These are phyloP conservation scores for Sphenostylis stenocarpa DNA, from an alignment of 306 rosid species.

Conservation along the genomic window DNA sequence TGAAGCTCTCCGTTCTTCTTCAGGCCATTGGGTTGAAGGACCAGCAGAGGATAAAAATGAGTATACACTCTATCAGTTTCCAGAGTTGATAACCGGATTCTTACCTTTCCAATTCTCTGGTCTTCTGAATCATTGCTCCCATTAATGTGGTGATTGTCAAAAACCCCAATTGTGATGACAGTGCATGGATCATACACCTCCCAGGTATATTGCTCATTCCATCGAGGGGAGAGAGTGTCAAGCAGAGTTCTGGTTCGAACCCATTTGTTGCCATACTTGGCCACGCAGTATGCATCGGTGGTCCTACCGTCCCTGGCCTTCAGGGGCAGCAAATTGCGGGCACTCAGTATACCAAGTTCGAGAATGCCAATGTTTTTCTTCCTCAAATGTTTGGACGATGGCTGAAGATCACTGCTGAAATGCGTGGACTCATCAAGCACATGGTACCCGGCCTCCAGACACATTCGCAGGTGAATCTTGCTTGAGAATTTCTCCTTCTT, in stretches of 20 bases:
- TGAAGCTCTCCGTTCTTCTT: constrained; percentile 96
- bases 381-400: constrained; percentile 72
- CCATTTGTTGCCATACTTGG: constrained; percentile 97
- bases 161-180: constrained; percentile 80
- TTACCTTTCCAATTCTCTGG: constrained; percentile 84
- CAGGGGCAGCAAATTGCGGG: constrained; percentile 73
- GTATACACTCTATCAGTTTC: constrained; percentile 80
- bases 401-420: constrained; percentile 92
- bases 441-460: constrained; percentile 78
- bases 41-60: constrained; percentile 82
- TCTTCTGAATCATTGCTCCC: constrained; percentile 66
- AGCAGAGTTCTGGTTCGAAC: constrained; percentile 84
- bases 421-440: constrained; percentile 96
- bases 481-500: constrained; percentile 87
- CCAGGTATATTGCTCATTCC: constrained; percentile 99
- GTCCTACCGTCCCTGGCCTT: constrained; percentile 71
- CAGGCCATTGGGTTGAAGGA: constrained; percentile 65
- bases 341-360: constrained; percentile 89
- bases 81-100: constrained; percentile 84
- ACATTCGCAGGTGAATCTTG: constrained; percentile 74
- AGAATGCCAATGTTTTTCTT: constrained; percentile 73
- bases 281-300: constrained; percentile 92
- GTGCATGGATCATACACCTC: constrained; percentile 90
- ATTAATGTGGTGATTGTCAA: constrained; percentile 70
- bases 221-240: constrained; percentile 67